phyloP scores from a whole-genome alignment of 352 stramenopile genomes.

The Poterioochromonas sp. region DNA sequence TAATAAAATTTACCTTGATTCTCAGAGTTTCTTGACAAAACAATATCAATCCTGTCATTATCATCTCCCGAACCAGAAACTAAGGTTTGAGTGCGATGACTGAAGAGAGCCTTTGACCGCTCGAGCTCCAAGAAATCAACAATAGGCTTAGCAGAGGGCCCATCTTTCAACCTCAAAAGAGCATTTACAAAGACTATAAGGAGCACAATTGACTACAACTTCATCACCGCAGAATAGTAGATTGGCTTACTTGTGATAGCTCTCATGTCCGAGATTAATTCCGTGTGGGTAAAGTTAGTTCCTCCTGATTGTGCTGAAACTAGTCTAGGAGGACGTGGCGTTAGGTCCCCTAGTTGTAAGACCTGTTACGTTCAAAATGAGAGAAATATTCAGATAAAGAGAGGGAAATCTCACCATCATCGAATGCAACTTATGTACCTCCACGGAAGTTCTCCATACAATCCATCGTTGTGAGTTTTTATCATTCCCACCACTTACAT shows the following conservation, averaged over 20 bases:
- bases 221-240: not conserved
- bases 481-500: not conserved
- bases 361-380: too few relatives aligned
- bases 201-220: too few relatives aligned
- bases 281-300: not conserved
- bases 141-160: too few relatives aligned
- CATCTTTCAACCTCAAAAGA: too few relatives aligned
- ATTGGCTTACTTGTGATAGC: not conserved
- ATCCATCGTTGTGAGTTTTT: not conserved
- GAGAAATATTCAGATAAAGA: too few relatives aligned
- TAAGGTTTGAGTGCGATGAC: too few relatives aligned
- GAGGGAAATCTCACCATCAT: not conserved
- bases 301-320: not conserved
- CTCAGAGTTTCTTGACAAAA: too few relatives aligned
- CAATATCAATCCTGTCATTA: too few relatives aligned
- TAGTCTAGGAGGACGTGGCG: slow-evolving; percentile 15
- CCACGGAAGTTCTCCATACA: not conserved
- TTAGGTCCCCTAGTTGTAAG: not conserved
- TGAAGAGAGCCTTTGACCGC: too few relatives aligned
- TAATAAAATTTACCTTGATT: not conserved
- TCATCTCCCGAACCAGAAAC: too few relatives aligned
- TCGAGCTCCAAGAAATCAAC: too few relatives aligned
- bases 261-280: not conserved
- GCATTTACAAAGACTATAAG: too few relatives aligned
- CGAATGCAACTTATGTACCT: not conserved